Evolutionary conservation across 352 stramenopile species (phyloP), one percentile per base, ranked within the genome.

Genomic region (Achlya hypogyna): DNA sequence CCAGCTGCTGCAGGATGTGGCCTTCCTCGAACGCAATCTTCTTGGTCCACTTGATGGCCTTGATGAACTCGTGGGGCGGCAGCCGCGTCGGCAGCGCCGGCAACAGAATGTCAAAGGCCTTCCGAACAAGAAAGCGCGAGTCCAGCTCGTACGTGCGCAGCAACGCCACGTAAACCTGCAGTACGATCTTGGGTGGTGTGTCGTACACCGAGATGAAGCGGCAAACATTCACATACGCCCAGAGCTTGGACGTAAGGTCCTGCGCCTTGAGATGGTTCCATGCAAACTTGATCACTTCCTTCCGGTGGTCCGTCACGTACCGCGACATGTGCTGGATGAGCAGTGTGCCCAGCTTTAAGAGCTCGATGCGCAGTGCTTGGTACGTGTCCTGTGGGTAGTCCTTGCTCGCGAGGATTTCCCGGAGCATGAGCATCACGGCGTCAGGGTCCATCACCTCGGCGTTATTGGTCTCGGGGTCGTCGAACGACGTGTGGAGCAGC

Each of bases 221-320:
- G 53, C 95, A 98, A 0, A 99, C 86, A 71, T 98, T 98, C 58
- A 99, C 83, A 71, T 99, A 99, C 38, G 95, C 95, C 89, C 95
- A 98, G 38, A 98, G 84, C 74, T 99, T 99, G 8, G 91, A 98
- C 14, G 81, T 95, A 35, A 94, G 66, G 72, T 98, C 91, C 22
- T 98, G 89, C 0, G 86, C 88, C 75, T 98, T 99, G 22, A 99
- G 77, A 69, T 98, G 83, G 66, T 94, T 95, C 96, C 95, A 99
- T 34, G 96, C 96, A 85, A 98, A 99, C 75, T 99, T 99, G 58
- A 99, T 96, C 51, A 99, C 88, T 73, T 99, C 95, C 63, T 98
- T 98, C 63, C 93, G 78, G 68, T 98, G 85, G 18, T 97, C 84
- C 5, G 84, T 88, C 42, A 99, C 81, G 32, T 97, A 89, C 58